These are phyloP conservation scores for Patellifolia procumbens DNA, from an alignment of 179 eudicot species.

Conservation along the genomic window DNA sequence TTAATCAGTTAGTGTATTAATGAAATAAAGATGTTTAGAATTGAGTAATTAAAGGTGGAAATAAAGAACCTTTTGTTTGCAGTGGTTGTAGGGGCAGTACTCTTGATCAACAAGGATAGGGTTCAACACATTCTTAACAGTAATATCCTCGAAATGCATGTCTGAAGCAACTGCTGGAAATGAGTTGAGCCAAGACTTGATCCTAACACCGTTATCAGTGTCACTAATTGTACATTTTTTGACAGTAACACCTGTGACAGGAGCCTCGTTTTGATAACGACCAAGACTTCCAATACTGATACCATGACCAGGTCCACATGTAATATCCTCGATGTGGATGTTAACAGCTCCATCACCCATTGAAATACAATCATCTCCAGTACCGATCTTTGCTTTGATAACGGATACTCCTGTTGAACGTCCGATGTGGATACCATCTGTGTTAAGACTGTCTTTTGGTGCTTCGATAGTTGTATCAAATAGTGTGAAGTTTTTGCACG, in stretches of 20 bases:
- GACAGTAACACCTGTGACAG: slow-evolving; percentile 34
- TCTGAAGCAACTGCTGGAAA: too few species aligned
- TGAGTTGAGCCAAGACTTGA: slow-evolving; percentile 53
- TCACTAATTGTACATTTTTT: slow-evolving; percentile 36
- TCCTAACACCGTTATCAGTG: slow-evolving; percentile 43
- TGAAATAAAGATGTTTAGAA: too few species aligned
- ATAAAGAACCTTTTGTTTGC: slow-evolving; percentile 33
- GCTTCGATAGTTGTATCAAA: slow-evolving; percentile 15
- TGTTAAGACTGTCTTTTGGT: slow-evolving; percentile 34
- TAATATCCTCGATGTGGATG: slow-evolving; percentile 31
- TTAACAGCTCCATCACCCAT: slow-evolving; percentile 49
- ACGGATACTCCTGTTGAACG: slow-evolving; percentile 27
- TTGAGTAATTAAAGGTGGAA: too few species aligned
- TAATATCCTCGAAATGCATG: slow-evolving; percentile 48
- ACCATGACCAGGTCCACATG: slow-evolving; percentile 61
- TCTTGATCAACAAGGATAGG: slow-evolving; percentile 58
- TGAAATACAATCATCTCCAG: slow-evolving; percentile 46
- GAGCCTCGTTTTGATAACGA: slow-evolving; percentile 34
- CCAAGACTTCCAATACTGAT: slow-evolving; percentile 57
- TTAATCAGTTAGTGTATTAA: too few species aligned
- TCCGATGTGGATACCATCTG: slow-evolving; percentile 41
- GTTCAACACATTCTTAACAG: slow-evolving; percentile 34
- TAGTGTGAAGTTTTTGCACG: slow-evolving; percentile 29
- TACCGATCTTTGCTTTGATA: slow-evolving; percentile 26
- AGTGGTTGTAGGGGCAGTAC: slow-evolving; percentile 50